Percentiles rank a stretch among this genome's conserved stretches.
These are phyloP conservation scores for Aspergillus quadricinctus DNA, from an alignment of 2,329 filamentous ascomycete species.

Conservation along the genomic window DNA sequence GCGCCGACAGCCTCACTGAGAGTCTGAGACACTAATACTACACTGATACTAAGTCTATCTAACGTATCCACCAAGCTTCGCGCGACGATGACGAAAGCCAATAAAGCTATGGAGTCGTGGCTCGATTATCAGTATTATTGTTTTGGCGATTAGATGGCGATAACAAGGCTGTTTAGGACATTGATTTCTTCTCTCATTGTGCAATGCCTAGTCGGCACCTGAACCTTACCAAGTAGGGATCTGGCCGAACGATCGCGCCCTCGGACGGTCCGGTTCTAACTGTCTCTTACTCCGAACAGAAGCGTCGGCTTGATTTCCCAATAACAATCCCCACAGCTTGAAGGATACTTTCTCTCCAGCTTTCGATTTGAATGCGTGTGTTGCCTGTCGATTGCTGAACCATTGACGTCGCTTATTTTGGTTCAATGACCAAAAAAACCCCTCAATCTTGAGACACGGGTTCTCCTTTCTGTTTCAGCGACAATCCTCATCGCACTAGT, in stretches of 20 bases:
- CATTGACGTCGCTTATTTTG: slow-evolving; percentile 7
- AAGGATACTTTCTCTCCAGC: background rate
- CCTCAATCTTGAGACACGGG: slow-evolving; percentile 16
- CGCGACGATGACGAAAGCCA: background rate
- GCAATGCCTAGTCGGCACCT: background rate
- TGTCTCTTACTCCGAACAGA: background rate
- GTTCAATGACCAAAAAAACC: slow-evolving; percentile 4
- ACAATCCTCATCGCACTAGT: slow-evolving; percentile 2
- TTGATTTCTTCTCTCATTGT: background rate
- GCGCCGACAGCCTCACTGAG: background rate
- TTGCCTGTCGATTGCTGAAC: background rate
- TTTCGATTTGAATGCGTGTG: background rate
- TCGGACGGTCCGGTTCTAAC: background rate
- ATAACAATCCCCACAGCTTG: background rate
- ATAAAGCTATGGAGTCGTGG: background rate
- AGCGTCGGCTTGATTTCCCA: background rate
- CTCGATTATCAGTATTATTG: background rate
- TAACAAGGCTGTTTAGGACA: background rate
- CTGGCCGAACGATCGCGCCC: too few relatives aligned
- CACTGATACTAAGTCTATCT: background rate
- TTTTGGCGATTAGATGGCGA: background rate
- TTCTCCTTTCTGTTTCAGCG: background rate
- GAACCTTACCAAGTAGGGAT: background rate
- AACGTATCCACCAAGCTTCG: background rate
- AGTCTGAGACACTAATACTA: background rate